Evolutionary conservation across 345 rosid species (phyloP), one percentile per base, ranked within the genome.

Genomic region (Gossypium bickii): DNA sequence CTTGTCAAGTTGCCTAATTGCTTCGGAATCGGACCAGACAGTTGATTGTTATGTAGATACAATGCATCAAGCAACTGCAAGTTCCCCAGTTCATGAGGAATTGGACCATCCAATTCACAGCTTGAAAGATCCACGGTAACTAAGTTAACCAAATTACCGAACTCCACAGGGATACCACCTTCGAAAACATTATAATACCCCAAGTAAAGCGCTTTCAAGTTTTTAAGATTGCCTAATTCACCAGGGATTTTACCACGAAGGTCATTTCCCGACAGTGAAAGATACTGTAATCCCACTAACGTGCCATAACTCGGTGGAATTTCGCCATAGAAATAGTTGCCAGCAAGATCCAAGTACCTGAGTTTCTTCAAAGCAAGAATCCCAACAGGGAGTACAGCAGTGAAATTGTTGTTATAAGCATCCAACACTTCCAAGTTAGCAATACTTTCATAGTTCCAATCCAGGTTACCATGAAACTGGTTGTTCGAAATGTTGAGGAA

Each of bases 401-500:
- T 83, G 82, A 90, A 81, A 63, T 76, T 88, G 83, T 90, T 90
- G 78, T 88, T 59, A 20, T 87, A 88, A 52, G 80, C 83, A 49
- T 88, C 92, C 12, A 90, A 73, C 43, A 87, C 86, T 70, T 84
- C 67, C 61, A 90, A 68, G 9, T 78, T 80, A 22, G 74, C 7
- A 16, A 90, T 34, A 18, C 74, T 67, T 3, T 82, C 74, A 80
- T 82, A 87, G 73, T 84, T 79, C 89, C 87, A 87, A 20, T 81
- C 78, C 63, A 88, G 64, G 78, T 76, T 65, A 2, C 89, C 92
- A 2, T 44, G 52, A 76, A 90, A 88, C 71, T 65, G 83, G 63
- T 90, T 90, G 81, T 78, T 83, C 10, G 94, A 88, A 48, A 90
- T 71, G 82, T 90, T 84, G 38, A 88, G 88, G 61, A 78, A 73